A percentile compares a stretch with the other conserved stretches of the same genome.
These are phyloP conservation scores for Oxyria digyna DNA, from an alignment of 148 eudicot genomes.

Conservation along the genomic window DNA sequence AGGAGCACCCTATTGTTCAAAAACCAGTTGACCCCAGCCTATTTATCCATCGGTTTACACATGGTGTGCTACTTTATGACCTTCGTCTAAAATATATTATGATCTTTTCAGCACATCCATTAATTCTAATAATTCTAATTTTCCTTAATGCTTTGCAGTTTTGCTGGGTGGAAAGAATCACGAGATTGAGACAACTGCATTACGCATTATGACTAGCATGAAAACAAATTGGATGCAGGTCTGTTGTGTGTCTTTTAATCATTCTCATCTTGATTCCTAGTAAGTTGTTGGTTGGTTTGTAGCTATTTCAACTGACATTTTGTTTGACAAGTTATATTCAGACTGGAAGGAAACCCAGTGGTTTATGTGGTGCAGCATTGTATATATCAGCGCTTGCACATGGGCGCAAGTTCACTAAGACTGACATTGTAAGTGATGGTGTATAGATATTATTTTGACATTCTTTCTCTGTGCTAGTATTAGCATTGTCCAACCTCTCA, in stretches of 20 bases:
- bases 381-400: constrained; percentile 78
- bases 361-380: constrained; percentile 84
- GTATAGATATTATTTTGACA: not conserved
- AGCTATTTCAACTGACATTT: not conserved
- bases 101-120: not conserved
- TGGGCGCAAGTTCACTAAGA: constrained; percentile 56
- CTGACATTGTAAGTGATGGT: constrained; percentile 49
- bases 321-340: constrained; percentile 14
- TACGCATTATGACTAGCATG: constrained; percentile 76
- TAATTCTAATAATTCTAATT: not conserved
- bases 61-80: constrained; percentile 19
- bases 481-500: not conserved
- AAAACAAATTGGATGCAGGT: constrained; percentile 95
- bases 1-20: constrained; percentile 61
- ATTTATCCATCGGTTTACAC: constrained; percentile 67
- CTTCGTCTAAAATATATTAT: not conserved
- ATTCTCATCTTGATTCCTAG: not conserved
- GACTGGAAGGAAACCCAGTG: constrained; percentile 96
- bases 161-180: constrained; percentile 28
- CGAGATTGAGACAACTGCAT: constrained; percentile 45
- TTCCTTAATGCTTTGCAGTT: constrained; percentile 20
- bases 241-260: not conserved
- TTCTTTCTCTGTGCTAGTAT: not conserved
- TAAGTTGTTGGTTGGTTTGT: not conserved
- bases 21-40: constrained; percentile 94